A percentile compares a stretch with the other conserved stretches of the same genome.
Conservation (phyloP, 371 early-diverging fungal species). For the Sporodiniella umbellata region DNA sequence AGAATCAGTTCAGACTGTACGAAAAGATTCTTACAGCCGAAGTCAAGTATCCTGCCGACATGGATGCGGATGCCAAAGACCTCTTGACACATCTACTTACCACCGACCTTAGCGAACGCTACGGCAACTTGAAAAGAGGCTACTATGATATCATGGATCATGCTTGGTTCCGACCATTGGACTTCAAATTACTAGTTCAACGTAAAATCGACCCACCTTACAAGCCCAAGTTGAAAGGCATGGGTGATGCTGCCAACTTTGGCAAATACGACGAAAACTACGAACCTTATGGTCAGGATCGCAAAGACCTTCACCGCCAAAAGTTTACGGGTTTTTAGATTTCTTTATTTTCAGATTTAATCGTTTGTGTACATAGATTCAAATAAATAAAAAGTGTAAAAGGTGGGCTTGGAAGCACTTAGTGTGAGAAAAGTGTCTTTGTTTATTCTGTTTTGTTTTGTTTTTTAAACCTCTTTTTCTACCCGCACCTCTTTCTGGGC, state of each 20-base stretch:
- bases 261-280: constrained; percentile 59
- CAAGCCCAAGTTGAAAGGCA: constrained; percentile 55
- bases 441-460: constrained; percentile 9
- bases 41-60: constrained; percentile 76
- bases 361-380: too few relatives aligned
- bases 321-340: constrained; percentile 30
- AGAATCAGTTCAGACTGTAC: constrained; percentile 88
- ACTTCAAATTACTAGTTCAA: constrained; percentile 60
- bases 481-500: too few relatives aligned
- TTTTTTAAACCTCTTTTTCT: too few relatives aligned
- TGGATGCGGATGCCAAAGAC: constrained; percentile 84
- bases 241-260: constrained; percentile 67
- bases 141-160: constrained; percentile 66
- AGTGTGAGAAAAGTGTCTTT: too few relatives aligned
- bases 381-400: too few relatives aligned
- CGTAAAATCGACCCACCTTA: constrained; percentile 64
- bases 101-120: constrained; percentile 80
- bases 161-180: constrained; percentile 69
- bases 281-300: constrained; percentile 17
- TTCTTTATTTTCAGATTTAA: too few relatives aligned
- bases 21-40: constrained; percentile 87
- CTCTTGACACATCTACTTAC: constrained; percentile 81
- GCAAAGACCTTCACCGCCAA: constrained; percentile 19
- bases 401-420: too few relatives aligned
- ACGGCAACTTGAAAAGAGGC: constrained; percentile 85